Conservation (phyloP, 495 filamentous ascomycete genomes). For the Lasiosphaeria hispida region DNA sequence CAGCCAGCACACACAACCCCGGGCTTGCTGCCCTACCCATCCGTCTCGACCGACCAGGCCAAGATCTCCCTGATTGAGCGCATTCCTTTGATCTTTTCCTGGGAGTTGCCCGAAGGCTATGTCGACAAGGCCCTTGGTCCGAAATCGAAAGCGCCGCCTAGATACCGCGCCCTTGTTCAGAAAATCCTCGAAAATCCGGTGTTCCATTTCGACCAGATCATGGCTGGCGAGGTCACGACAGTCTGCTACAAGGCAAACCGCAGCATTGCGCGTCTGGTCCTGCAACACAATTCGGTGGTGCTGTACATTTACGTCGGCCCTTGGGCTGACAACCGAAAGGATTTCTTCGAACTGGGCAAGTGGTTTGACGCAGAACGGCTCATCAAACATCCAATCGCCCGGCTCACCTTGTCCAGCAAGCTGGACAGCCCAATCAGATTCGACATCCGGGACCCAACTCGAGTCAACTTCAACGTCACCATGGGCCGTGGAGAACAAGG, state of each 20-base stretch:
- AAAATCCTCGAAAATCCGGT: not conserved
- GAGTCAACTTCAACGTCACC: too few species aligned
- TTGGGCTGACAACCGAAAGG: too few species aligned
- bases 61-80: not conserved
- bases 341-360: slow-evolving; percentile 31
- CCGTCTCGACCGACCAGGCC: slow-evolving; percentile 7
- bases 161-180: slow-evolving; percentile 4
- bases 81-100: slow-evolving; percentile 7
- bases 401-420: too few species aligned
- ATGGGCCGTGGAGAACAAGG: too few species aligned
- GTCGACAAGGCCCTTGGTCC: not conserved
- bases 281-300: slow-evolving; percentile 19
- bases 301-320: slow-evolving; percentile 38
- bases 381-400: too few species aligned
- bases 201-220: slow-evolving; percentile 35
- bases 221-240: slow-evolving; percentile 34
- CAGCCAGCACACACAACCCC: not conserved
- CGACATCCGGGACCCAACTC: too few species aligned
- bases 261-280: slow-evolving; percentile 34
- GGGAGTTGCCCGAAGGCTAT: not conserved
- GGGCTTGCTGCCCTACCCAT: too few species aligned
- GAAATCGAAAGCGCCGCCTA: not conserved
- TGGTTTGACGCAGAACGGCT: too few species aligned
- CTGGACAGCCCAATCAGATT: too few species aligned
- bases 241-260: slow-evolving; percentile 28